phyloP scores from a whole-genome alignment of 73 alveolate genomes.

The Symbiodinium pilosum region DNA sequence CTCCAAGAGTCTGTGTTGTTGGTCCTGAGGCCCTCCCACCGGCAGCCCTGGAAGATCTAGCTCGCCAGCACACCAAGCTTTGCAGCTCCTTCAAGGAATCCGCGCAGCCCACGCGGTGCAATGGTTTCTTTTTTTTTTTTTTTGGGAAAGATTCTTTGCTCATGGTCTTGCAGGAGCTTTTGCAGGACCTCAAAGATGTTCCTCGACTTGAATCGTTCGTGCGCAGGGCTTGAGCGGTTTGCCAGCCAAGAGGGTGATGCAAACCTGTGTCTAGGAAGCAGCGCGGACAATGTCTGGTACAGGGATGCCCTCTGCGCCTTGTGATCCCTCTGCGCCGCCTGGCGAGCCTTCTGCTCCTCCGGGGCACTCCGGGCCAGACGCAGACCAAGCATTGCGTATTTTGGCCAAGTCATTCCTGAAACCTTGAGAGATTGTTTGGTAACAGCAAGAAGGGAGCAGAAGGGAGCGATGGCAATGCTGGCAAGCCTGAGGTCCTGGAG shows the following conservation, averaged over 20 bases:
- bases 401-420: not conserved
- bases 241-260: no score
- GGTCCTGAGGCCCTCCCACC: not conserved
- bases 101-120: no score
- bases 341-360: not conserved
- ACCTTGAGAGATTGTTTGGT: not conserved
- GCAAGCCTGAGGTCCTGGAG: no score
- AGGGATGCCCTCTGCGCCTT: not conserved
- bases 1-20: not conserved
- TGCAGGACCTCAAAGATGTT: not conserved
- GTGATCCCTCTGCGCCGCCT: not conserved
- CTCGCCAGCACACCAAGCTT: conserved; percentile 68
- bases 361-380: not conserved
- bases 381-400: not conserved
- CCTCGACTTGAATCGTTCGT: no score
- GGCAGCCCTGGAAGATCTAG: not conserved
- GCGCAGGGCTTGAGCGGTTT: not conserved
- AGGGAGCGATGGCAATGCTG: no score
- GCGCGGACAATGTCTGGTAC: not conserved
- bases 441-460: no score
- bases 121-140: no score
- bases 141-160: no score
- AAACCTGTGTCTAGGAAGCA: not conserved
- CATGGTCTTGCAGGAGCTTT: not conserved
- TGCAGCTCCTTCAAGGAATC: conserved; percentile 23